Evolutionary conservation across 78 protist genomes (phyloP), one percentile per base, ranked within the genome.

Genomic region (Monocercomonoides exilis): DNA sequence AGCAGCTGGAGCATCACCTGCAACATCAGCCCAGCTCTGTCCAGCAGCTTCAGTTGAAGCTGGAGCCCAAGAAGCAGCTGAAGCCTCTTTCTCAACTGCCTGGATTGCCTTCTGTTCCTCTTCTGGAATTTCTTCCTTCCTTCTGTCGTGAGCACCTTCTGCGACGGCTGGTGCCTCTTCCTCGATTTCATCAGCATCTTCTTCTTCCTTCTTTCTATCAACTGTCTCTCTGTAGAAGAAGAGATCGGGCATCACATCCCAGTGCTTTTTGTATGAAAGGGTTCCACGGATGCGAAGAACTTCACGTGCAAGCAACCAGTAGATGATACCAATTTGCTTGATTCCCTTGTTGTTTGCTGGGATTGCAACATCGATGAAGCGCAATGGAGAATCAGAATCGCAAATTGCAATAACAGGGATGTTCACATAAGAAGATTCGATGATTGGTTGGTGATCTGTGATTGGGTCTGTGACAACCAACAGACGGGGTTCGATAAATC

Each of bases 271-370:
- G 91, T 99, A 94, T 89, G 94, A 41, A 93, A 99, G 43, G 64
- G 91, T 63, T 77, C 96, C 94, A 85, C 98, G 94, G 84, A 99
- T 91, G 92, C 98, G 96, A 77, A 96, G 94, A 77, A 98, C 98
- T 91, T 99, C 99, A 77, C 99, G 98, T 87, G 99, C 95, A 54
- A 99, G 96, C 82, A 99, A 44, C 99, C 99, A 98, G n/a, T n/a
- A n/a, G n/a, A n/a, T n/a, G n/a, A n/a, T n/a, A n/a, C n/a, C n/a
- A n/a, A n/a, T n/a, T n/a, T 98, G 88, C 92, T 91, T 84, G 88
- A 82, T 84, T 77, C 93, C 90, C 93, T 96, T 94, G 98, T 96
- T 97, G 98, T 98, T 98, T 93, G 97, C 94, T 45, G 99, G 99
- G 92, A 98, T 96, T 88, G 98, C 99, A 45, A 94, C 90, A 92